These are phyloP conservation scores for Acacia confusa DNA, from an alignment of 306 rosid species.

Conservation along the genomic window DNA sequence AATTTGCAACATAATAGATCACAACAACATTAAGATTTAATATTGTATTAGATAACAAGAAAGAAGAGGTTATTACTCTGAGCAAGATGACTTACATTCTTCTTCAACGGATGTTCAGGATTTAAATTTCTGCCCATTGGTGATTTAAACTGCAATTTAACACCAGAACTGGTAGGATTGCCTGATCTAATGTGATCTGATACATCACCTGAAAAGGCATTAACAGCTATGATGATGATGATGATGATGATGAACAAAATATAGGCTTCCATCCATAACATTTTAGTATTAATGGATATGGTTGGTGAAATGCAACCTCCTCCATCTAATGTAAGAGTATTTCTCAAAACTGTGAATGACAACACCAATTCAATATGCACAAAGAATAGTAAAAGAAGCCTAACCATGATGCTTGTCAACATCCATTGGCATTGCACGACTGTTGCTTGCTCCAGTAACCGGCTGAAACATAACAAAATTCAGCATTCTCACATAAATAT, in stretches of 20 bases:
- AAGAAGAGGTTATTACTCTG: not conserved
- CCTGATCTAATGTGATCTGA: slow-evolving; percentile 61
- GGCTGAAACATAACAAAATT: slow-evolving; percentile 48
- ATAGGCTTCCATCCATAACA: not conserved
- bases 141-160: slow-evolving; percentile 73
- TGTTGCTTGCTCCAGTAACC: slow-evolving; percentile 59
- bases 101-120: slow-evolving; percentile 64
- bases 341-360: not conserved
- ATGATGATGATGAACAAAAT: slow-evolving; percentile 12
- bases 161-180: slow-evolving; percentile 57
- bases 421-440: slow-evolving; percentile 53
- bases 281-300: not conserved
- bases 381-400: slow-evolving; percentile 16
- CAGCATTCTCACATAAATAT: slow-evolving; percentile 28
- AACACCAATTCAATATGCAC: slow-evolving; percentile 13
- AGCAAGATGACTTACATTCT: slow-evolving; percentile 55
- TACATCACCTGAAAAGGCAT: slow-evolving; percentile 50
- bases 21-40: slow-evolving; percentile 1
- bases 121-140: slow-evolving; percentile 55
- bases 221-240: slow-evolving; percentile 31
- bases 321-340: not conserved
- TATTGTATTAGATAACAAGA: slow-evolving; percentile 3
- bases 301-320: not conserved
- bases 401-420: slow-evolving; percentile 68
- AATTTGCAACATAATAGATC: slow-evolving; percentile 1